These are phyloP conservation scores for Furcasterigmium sp. DNA, from an alignment of 2,329 filamentous ascomycete genomes.

Conservation along the genomic window DNA sequence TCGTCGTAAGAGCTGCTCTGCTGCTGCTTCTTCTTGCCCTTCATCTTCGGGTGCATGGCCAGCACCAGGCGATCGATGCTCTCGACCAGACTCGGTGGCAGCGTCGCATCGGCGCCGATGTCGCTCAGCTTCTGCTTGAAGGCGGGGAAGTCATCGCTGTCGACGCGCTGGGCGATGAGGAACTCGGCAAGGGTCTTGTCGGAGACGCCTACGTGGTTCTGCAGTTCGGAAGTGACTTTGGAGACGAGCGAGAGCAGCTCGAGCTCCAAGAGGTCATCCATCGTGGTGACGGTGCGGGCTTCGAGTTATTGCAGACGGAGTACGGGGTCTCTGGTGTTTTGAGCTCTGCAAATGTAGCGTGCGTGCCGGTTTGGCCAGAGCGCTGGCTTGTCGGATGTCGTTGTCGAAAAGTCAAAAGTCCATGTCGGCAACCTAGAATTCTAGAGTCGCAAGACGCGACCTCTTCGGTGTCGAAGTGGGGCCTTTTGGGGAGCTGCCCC, in stretches of 20 bases:
- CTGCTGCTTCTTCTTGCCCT: slow-evolving; percentile 42
- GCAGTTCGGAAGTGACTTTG: slow-evolving; percentile 88
- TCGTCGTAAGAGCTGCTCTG: slow-evolving; percentile 26
- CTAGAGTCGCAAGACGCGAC: no score
- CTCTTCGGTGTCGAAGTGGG: no score
- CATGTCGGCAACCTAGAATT: no score
- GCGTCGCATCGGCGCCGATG: slow-evolving; percentile 65
- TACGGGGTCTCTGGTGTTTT: no score
- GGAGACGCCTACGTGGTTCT: slow-evolving; percentile 86
- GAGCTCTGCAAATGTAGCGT: not conserved
- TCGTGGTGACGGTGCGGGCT: slow-evolving; percentile 28
- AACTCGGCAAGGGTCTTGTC: slow-evolving; percentile 97
- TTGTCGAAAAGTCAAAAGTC: no score
- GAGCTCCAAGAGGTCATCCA: slow-evolving; percentile 89
- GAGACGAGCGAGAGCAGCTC: slow-evolving; percentile 92
- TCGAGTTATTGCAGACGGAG: not conserved
- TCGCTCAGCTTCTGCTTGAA: slow-evolving; percentile 73
- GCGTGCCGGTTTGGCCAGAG: no score
- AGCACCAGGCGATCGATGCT: slow-evolving; percentile 85
- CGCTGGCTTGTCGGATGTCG: no score
- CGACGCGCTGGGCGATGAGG: slow-evolving; percentile 81
- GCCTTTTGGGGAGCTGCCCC: no score
- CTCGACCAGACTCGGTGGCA: slow-evolving; percentile 80
- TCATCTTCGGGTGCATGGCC: slow-evolving; percentile 89
- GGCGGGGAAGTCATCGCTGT: slow-evolving; percentile 63